Percentiles rank a stretch among this genome's conserved stretches.
phyloP scores from a whole-genome alignment of 2,329 filamentous ascomycete species.

The Colletotrichum falcatum region DNA sequence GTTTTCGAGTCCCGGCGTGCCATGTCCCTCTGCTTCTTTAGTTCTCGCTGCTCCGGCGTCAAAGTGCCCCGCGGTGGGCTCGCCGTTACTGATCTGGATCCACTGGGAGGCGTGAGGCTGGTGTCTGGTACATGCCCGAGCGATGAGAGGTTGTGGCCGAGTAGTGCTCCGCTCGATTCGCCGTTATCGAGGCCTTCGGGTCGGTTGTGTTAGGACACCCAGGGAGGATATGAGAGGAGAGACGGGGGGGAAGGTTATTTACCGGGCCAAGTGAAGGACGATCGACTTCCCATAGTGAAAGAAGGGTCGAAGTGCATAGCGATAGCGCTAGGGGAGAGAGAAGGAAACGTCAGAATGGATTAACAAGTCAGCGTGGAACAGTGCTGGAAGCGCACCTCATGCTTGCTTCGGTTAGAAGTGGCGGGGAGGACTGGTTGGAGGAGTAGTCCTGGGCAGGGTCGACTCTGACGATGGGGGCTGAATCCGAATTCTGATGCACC shows the following conservation, averaged over 20 bases:
- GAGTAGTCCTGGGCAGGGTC: constrained; percentile 49
- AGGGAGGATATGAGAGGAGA: not conserved
- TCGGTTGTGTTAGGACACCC: constrained; percentile 11
- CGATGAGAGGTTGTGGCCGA: constrained; percentile 60
- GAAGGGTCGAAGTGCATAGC: constrained; percentile 64
- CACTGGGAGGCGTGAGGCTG: constrained; percentile 63
- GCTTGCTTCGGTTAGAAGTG: constrained; percentile 44
- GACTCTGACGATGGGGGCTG: constrained; percentile 49
- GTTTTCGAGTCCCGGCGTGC: constrained; percentile 69
- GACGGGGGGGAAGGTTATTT: constrained; percentile 40
- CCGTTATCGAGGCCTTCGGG: constrained; percentile 49
- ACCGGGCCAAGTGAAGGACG: constrained; percentile 65
- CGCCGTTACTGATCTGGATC: constrained; percentile 65
- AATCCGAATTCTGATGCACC: constrained; percentile 39
- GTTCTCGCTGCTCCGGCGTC: constrained; percentile 70
- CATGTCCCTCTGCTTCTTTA: constrained; percentile 71
- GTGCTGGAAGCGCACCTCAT: constrained; percentile 52
- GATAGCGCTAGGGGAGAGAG: constrained; percentile 54
- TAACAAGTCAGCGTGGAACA: constrained; percentile 42
- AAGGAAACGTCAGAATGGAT: constrained; percentile 31
- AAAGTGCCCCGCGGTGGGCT: constrained; percentile 68
- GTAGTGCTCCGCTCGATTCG: constrained; percentile 45
- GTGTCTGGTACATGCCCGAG: constrained; percentile 61
- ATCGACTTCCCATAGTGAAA: constrained; percentile 64
- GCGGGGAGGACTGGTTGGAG: constrained; percentile 39